These are phyloP conservation scores for Phytophthora meadii DNA, from an alignment of 352 stramenopile genomes.

Conservation along the genomic window DNA sequence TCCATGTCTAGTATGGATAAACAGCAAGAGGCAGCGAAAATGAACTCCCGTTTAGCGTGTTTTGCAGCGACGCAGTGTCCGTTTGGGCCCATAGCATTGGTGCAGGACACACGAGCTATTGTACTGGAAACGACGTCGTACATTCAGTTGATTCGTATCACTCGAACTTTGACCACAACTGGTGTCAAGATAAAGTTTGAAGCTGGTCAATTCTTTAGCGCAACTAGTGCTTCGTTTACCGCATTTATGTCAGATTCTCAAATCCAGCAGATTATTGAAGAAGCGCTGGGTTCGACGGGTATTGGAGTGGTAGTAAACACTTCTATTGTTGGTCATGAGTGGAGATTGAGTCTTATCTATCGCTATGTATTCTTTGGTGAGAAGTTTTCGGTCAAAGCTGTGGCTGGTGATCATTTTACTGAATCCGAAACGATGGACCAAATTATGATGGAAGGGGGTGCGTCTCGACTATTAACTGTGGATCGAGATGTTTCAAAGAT, in stretches of 20 bases:
- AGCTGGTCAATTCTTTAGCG: neutral
- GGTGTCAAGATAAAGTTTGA: conserved; percentile 6
- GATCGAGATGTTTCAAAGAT: conserved; percentile 10
- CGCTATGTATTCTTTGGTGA: conserved; percentile 16
- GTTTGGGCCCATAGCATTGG: conserved; percentile 16
- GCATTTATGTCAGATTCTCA: neutral
- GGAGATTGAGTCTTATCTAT: conserved; percentile 14
- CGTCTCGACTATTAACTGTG: conserved; percentile 12
- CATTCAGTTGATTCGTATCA: conserved; percentile 21
- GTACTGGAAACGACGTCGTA: conserved; percentile 26
- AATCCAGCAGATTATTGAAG: conserved; percentile 7
- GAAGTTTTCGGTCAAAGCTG: conserved; percentile 7
- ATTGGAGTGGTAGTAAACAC: too few species aligned
- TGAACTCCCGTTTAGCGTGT: conserved; percentile 12
- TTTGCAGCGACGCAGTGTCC: conserved; percentile 22
- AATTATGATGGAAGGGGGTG: conserved; percentile 22
- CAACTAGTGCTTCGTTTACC: conserved; percentile 3
- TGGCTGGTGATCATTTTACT: neutral
- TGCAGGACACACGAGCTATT: conserved; percentile 10
- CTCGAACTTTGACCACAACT: neutral
- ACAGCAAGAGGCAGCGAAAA: neutral
- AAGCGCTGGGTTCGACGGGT: conserved; percentile 2
- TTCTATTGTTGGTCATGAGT: neutral
- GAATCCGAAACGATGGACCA: conserved; percentile 12
- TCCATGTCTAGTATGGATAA: neutral